Evolutionary conservation across 176 grass and related monocot species (phyloP), one percentile per base, ranked within the genome.

Genomic region (Pontederia paniculata): DNA sequence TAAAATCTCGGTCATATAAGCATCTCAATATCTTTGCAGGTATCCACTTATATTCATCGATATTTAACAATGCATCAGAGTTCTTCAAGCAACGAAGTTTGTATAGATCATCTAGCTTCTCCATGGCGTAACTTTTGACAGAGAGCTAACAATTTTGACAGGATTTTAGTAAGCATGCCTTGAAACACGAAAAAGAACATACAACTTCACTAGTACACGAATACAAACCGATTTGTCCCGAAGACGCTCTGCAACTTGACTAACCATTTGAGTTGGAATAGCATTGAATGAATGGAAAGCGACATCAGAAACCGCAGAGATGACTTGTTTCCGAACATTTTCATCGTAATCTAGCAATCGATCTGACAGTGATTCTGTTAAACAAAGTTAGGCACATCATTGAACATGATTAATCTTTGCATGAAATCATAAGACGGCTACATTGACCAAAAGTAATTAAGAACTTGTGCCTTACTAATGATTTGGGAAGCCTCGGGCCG

Each of bases 21-120:
- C 94, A 99, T 89, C 74, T 99, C 61, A 99, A 88, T 77, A 93
- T 85, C 66, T 99, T 93, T 55, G 83, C 94, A 15, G 94, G 87
- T 85, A 99, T 88, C 94, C 94, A 99, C 55, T 85, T 84, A 82
- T 84, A 93, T 76, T 99, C 67, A 60, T 85, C 83, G n/a, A n/a
- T n/a, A n/a, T n/a, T n/a, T n/a, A n/a, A n/a, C 68, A 69, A 73
- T 58, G 14, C 66, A 55, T 83, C 90, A 65, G 79, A 80, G 62
- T 28, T 69, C 63, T 58, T 82, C 47, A 75, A 65, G 63, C 94
- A 99, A 73, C 82, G 85, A n/a, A 88, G 52, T 62, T 77, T 77
- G 64, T 99, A 91, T 70, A 99, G 79, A 71, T 99, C 87, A 72
- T 83, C 78, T 59, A 99, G 62, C 50, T 87, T 91, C 73, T 99